Evolutionary conservation across 805 yeast genomes (phyloP), one percentile per base, ranked within the genome.

Genomic region (Teunomyces cretensis): DNA sequence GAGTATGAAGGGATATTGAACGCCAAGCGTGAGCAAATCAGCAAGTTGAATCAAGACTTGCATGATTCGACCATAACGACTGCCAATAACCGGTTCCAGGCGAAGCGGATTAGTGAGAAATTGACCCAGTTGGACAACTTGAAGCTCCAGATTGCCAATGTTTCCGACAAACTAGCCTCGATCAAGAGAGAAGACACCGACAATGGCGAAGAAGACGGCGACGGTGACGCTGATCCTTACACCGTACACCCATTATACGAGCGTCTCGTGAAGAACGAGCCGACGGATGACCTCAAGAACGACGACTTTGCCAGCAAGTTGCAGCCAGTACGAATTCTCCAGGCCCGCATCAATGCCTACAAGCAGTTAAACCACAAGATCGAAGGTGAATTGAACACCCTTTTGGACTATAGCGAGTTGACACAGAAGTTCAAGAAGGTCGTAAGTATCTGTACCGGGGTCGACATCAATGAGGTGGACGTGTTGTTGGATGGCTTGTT

Each of bases 191-290:
- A 53, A 17, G 56, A 47, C 4, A 53, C 45, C 4, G 52, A 44
- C 12, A 56, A 86, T 13, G 79, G 79, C 50, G 79, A 80, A 30
- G 86, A 88, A 0, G 80, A 85, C 17, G 65, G 68, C 9, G 84
- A 81, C 55, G 92, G 86, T 63, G 92, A 96, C 0, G 97, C 91
- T 65, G 92, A 88, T 58, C 96, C 97, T n/a, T 92, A 88, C 64
- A 76, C 86, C 40, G 78, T 88, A 9, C 73, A 78, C 57, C 72
- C 80, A 6, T 72, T 87, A 11, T 83, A 78, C 56, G 76, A 80
- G 32, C 75, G 74, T 50, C 64, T 86, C n/a, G 39, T 57, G 3
- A 56, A 57, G 15, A 47, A 61, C 33, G 66, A 63, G 50, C 43
- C 57, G 9, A 51, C 60, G 3, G 65, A 61, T 6, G 58, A 52